Percentiles rank a stretch among this genome's conserved stretches.
Evolutionary conservation across 2,329 filamentous ascomycete species (phyloP).

Genomic region (Fusarium humuli): DNA sequence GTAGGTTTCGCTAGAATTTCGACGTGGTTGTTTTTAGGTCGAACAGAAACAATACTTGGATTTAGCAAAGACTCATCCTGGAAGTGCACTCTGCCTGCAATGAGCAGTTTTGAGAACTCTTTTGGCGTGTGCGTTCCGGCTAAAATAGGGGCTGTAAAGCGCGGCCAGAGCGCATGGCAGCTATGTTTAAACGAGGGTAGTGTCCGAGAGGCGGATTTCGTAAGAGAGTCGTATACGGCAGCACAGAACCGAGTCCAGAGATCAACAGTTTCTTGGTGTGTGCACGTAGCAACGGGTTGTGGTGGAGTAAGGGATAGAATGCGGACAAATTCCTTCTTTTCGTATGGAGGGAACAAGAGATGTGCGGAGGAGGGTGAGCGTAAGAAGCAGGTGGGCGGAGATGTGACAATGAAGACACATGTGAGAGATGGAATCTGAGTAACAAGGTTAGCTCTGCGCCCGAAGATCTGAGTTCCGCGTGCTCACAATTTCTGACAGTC

Average conservation of each 20-base stretch:
- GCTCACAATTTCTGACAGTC: constrained; percentile 82
- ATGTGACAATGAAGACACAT: constrained; percentile 80
- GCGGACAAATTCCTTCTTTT: constrained; percentile 79
- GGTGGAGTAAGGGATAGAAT: constrained; percentile 74
- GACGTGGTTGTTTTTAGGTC: constrained; percentile 16
- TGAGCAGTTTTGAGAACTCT: constrained; percentile 87
- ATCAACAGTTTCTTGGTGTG: constrained; percentile 67
- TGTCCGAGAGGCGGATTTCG: constrained; percentile 82
- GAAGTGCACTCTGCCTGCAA: constrained; percentile 75
- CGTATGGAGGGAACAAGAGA: constrained; percentile 86
- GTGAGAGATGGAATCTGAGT: constrained; percentile 80
- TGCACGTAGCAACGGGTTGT: constrained; percentile 61
- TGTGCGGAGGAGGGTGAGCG: constrained; percentile 78
- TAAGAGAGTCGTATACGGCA: constrained; percentile 88
- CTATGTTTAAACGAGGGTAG: constrained; percentile 77
- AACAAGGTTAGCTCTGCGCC: neutral
- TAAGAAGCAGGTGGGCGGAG: constrained; percentile 75
- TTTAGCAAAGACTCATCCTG: constrained; percentile 78
- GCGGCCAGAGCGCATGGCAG: constrained; percentile 82
- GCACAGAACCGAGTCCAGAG: constrained; percentile 85
- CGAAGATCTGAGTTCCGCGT: constrained; percentile 16
- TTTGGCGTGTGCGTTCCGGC: constrained; percentile 78
- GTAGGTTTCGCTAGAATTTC: constrained; percentile 17
- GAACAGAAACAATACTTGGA: constrained; percentile 66
- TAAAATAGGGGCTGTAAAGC: constrained; percentile 82